Percentiles rank a stretch among this genome's conserved stretches.
These are phyloP conservation scores for Didymosphaeria variabile DNA, from an alignment of 2,329 filamentous ascomycete genomes.

Conservation along the genomic window DNA sequence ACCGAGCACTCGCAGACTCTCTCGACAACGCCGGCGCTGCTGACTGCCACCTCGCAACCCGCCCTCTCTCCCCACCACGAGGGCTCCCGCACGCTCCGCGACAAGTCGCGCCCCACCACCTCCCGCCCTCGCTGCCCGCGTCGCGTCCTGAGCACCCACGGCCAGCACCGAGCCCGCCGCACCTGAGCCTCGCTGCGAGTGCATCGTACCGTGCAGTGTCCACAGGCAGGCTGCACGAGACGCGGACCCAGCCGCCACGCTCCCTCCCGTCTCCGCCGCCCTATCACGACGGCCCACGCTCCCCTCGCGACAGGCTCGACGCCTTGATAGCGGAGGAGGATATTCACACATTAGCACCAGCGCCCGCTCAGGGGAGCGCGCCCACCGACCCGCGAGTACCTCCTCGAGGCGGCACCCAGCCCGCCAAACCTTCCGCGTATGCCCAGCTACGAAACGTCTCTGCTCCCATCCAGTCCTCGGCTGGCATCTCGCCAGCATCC, in stretches of 20 bases:
- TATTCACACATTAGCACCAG: conserved; percentile 23
- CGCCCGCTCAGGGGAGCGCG: conserved; percentile 16
- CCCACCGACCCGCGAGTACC: conserved; percentile 22
- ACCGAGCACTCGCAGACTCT: conserved; percentile 18
- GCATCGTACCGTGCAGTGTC: conserved; percentile 7
- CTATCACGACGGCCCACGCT: conserved; percentile 46
- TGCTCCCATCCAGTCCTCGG: conserved; percentile 43
- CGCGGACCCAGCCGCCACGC: conserved; percentile 24
- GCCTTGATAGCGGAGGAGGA: conserved; percentile 48
- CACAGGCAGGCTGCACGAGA: conserved; percentile 12
- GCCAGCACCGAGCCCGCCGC: conserved; percentile 43
- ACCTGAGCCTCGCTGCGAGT: conserved; percentile 24
- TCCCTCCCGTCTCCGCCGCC: conserved; percentile 20
- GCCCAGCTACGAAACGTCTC: conserved; percentile 47
- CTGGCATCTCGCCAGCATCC: conserved; percentile 44
- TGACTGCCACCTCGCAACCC: conserved; percentile 16
- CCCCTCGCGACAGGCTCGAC: conserved; percentile 51
- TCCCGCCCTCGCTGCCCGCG: conserved; percentile 29
- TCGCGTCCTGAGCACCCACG: conserved; percentile 24
- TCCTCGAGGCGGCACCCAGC: conserved; percentile 26
- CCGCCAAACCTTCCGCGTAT: conserved; percentile 40
- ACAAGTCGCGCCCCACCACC: conserved; percentile 36
- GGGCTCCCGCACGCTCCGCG: conserved; percentile 43
- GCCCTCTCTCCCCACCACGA: conserved; percentile 39
- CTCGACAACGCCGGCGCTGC: conserved; percentile 16